Evolutionary conservation across 345 rosid genomes (phyloP).

Genomic region (Litchi chinensis): DNA sequence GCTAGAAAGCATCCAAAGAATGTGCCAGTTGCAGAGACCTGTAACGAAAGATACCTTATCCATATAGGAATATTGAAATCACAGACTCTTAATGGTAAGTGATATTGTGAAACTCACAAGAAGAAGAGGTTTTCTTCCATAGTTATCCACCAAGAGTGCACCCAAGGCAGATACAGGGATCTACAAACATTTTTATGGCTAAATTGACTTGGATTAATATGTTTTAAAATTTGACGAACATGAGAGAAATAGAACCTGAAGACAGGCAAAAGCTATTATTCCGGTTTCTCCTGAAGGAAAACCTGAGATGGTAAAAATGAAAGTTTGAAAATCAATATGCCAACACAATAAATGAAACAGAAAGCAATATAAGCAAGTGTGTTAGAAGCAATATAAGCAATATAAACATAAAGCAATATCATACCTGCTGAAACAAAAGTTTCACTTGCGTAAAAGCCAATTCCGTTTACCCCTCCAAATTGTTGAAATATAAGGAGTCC

Average conservation of each 20-base stretch:
- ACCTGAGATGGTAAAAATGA: not conserved
- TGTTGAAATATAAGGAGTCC: not conserved
- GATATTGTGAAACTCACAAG: not conserved
- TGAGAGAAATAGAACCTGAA: not conserved
- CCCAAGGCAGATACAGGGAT: not conserved
- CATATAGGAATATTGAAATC: not conserved
- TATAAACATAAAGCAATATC: not conserved
- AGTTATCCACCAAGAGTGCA: slow-evolving; percentile 4
- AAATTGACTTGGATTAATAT: not conserved
- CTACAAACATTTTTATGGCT: not conserved
- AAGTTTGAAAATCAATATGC: not conserved
- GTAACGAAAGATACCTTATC: not conserved
- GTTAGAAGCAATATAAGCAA: not conserved
- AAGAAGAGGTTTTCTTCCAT: slow-evolving; percentile 1
- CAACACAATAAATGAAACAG: not conserved
- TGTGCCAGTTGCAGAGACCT: not conserved
- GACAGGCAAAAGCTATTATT: not conserved
- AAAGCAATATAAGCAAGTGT: not conserved
- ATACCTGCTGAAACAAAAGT: slow-evolving; percentile 3
- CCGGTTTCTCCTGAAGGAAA: slow-evolving; percentile 2
- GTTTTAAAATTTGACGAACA: not conserved
- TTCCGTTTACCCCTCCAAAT: not conserved
- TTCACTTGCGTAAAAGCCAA: not conserved
- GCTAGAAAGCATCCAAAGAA: slow-evolving; percentile 22
- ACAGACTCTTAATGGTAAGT: not conserved